These are phyloP conservation scores for Coprinopsis strossmayeri DNA, from an alignment of 768 basidiomycete species.

Conservation along the genomic window DNA sequence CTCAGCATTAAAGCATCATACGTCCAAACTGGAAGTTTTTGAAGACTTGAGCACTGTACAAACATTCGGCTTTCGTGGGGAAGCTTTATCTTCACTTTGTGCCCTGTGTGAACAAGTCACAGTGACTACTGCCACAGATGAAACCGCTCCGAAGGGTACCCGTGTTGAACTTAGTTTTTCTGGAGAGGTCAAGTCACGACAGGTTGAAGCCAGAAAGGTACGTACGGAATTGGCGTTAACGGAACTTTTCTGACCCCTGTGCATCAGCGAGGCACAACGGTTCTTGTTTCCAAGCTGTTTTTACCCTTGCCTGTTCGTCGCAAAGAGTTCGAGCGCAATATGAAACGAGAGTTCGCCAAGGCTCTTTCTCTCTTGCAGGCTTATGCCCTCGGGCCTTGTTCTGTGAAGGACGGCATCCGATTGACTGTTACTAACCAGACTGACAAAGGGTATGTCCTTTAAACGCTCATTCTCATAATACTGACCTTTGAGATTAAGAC, in stretches of 20 bases:
- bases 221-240: slow-evolving; percentile 12
- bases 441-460: slow-evolving; percentile 56
- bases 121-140: slow-evolving; percentile 67
- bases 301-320: slow-evolving; percentile 80
- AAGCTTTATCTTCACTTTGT: slow-evolving; percentile 92
- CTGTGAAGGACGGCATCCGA: slow-evolving; percentile 64
- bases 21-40: slow-evolving; percentile 81
- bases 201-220: slow-evolving; percentile 75
- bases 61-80: slow-evolving; percentile 94
- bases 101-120: slow-evolving; percentile 66
- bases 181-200: slow-evolving; percentile 52
- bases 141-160: slow-evolving; percentile 73
- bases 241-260: not conserved
- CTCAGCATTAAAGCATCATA: slow-evolving; percentile 84
- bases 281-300: slow-evolving; percentile 68
- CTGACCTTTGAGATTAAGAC: too few species aligned
- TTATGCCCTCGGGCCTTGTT: slow-evolving; percentile 87
- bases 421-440: slow-evolving; percentile 65
- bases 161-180: slow-evolving; percentile 64
- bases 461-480: not conserved
- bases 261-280: slow-evolving; percentile 79
- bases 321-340: slow-evolving; percentile 85
- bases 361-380: slow-evolving; percentile 76
- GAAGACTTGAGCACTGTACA: slow-evolving; percentile 63
- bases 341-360: slow-evolving; percentile 86